phyloP scores from a whole-genome alignment of 495 filamentous ascomycete species.

The Aspergillus biplanus region DNA sequence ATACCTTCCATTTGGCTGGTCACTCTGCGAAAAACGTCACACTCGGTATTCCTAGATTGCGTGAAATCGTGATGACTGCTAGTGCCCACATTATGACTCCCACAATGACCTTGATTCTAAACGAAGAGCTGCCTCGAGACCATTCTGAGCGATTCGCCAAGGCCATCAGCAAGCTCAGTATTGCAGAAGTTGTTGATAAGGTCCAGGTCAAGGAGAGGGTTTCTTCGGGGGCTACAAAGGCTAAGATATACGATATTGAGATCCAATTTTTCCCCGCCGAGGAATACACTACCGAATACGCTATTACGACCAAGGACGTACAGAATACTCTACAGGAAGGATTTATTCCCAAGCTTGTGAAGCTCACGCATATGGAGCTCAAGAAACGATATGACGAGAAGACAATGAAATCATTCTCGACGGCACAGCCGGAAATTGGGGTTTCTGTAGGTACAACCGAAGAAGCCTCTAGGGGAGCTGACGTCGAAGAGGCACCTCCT shows the following conservation, averaged over 20 bases:
- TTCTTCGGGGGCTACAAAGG: conserved; percentile 64
- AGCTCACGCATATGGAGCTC: conserved; percentile 70
- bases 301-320: conserved; percentile 77
- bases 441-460: conserved; percentile 71
- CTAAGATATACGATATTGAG: conserved; percentile 83
- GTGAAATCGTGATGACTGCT: conserved; percentile 99
- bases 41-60: conserved; percentile 92
- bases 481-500: conserved; percentile 63
- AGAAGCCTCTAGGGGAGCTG: conserved; percentile 55
- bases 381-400: conserved; percentile 74
- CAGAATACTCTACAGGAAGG: conserved; percentile 75
- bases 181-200: conserved; percentile 85
- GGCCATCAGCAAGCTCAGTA: conserved; percentile 83
- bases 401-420: conserved; percentile 59
- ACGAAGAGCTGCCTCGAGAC: conserved; percentile 68
- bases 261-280: conserved; percentile 80
- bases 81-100: conserved; percentile 86
- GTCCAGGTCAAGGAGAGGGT: conserved; percentile 78
- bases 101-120: conserved; percentile 84
- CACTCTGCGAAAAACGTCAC: conserved; percentile 99
- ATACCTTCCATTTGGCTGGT: conserved; percentile 99
- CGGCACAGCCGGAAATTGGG: conserved; percentile 80
- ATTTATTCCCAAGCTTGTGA: conserved; percentile 72
- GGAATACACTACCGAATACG: conserved; percentile 85
- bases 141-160: conserved; percentile 85